Base-by-base conservation (phyloP, 495 filamentous ascomycete species). In the Neurospora sp. region DNA sequence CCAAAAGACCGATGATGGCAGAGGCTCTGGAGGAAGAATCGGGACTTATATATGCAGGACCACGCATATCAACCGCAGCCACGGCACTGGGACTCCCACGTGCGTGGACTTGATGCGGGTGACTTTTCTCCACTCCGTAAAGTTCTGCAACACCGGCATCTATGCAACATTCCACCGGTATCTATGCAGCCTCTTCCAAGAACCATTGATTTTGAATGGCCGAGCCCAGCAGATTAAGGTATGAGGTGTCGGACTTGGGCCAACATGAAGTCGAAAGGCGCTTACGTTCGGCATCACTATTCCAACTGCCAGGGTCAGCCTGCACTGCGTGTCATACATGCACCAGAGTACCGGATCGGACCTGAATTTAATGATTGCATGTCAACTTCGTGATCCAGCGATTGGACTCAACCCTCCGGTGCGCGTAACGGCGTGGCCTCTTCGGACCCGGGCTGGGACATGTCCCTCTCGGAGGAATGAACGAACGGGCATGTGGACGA, bases 211-310 rank as follows among this genome's bases (percentile, higher is more conserved):
- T 53, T 53, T 22, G 46, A 22, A 22, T 53, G 46, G 46, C 46
- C 9, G n/a, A 53, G 10, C 11, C 0, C 46, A 20, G 20, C 46
- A 53, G 9, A 12, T 22, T 2, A 12, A 22, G 42, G 18, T 46
- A 20, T 46, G 10, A 53, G n/a, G 10, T 6, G 20, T 20, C 10
- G 10, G 46, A 22, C 46, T 11, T 53, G 20, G 46, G 1, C n/a
- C 4, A 53, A 1, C 20, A 22, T 22, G n/a, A 48, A 53, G 46
- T 22, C n/a, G 9, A n/a, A 2, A 7, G 41, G 41, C 18, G 41
- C 2, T n/a, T 0, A 3, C 0, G 46, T 44, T 44, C 41, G 46
- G 46, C n/a, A 2, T 1, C n/a, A 22, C 0, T 1, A 12, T 12
- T 2, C 20, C 20, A 53, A 12, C 46, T 53, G 20, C 44, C 2